Conservation (phyloP, 805 yeast species). For the Wickerhamiella domercqiae region DNA sequence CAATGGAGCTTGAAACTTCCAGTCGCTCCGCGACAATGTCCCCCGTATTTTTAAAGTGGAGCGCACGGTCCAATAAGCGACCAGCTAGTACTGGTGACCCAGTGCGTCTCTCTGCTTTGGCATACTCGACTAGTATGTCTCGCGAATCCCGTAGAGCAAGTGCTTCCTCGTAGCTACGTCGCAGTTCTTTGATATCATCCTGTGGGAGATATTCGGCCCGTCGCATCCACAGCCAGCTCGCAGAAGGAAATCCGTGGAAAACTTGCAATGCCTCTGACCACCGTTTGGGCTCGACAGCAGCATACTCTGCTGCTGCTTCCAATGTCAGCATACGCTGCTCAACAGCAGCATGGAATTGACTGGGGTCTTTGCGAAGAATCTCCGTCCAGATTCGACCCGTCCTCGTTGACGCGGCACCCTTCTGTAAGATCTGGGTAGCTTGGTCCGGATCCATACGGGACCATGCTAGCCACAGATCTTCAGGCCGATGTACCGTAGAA, state of each 20-base stretch:
- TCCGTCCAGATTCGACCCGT: background rate
- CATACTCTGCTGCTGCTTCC: background rate
- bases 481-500: background rate
- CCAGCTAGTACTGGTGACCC: constrained; percentile 8
- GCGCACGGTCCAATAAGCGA: constrained; percentile 1
- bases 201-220: background rate
- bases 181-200: background rate
- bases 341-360: background rate
- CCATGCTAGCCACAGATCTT: constrained; percentile 8
- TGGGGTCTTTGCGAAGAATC: background rate
- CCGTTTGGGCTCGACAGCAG: too few species aligned
- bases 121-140: constrained; percentile 8
- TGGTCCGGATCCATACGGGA: constrained; percentile 2
- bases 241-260: too few species aligned
- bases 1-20: constrained; percentile 3
- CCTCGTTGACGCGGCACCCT: background rate
- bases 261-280: too few species aligned
- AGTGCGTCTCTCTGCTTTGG: constrained; percentile 3
- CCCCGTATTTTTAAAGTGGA: background rate
- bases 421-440: background rate
- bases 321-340: background rate
- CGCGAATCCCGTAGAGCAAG: constrained; percentile 2
- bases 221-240: background rate
- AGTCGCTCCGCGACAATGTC: constrained; percentile 5
- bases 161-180: background rate